phyloP scores from a whole-genome alignment of 2,329 filamentous ascomycete genomes.

The Whalleya microplaca region DNA sequence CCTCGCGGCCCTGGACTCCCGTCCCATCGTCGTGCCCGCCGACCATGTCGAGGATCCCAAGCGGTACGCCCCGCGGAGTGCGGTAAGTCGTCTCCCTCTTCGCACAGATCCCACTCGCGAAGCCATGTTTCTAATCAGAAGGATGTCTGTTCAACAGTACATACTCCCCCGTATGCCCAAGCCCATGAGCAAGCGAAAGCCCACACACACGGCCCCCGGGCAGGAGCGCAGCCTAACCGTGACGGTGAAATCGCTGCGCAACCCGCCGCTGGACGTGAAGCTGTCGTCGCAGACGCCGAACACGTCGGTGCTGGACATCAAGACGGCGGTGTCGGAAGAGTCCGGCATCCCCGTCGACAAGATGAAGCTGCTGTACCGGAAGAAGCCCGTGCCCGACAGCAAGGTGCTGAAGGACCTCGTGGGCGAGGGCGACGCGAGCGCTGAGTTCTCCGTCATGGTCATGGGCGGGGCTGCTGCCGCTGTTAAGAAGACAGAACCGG shows the following conservation, averaged over 20 bases:
- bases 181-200: conserved; percentile 53
- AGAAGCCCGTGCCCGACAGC: conserved; percentile 80
- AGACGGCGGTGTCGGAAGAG: conserved; percentile 66
- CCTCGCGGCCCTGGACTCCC: conserved; percentile 76
- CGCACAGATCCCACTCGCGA: conserved; percentile 12
- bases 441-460: conserved; percentile 88
- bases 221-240: conserved; percentile 60
- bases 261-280: conserved; percentile 69
- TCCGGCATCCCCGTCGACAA: conserved; percentile 72
- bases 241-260: conserved; percentile 75
- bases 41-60: conserved; percentile 90
- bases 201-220: conserved; percentile 52
- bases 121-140: too few species aligned
- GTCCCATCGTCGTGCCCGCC: conserved; percentile 78
- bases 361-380: conserved; percentile 83
- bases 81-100: conserved; percentile 59
- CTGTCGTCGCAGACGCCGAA: conserved; percentile 65
- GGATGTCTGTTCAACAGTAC: too few species aligned
- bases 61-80: conserved; percentile 73
- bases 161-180: conserved; percentile 71
- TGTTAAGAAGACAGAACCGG: conserved; percentile 42
- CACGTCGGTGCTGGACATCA: conserved; percentile 80
- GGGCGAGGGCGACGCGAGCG: conserved; percentile 49
- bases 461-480: conserved; percentile 69
- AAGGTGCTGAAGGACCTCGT: conserved; percentile 79